Evolutionary conservation across 805 yeast genomes (phyloP), one percentile per base, ranked within the genome.

Genomic region (Naumovozyma castellii): DNA sequence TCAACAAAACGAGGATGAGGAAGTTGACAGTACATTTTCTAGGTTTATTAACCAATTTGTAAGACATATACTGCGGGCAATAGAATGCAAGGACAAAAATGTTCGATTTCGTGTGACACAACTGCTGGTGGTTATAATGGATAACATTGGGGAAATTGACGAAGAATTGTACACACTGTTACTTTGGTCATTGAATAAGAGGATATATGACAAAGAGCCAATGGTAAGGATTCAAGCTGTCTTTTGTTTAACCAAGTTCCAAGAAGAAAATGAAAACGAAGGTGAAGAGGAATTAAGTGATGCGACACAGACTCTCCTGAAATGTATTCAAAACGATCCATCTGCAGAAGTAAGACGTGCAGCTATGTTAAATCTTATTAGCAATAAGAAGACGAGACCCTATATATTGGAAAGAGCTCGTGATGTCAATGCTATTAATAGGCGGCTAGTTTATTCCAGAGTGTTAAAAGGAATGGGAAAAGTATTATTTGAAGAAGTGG

Each of bases 271-370:
- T 13, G 44, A 34, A 14, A 50, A 50, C 37, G 53, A 56, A 37
- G 53, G 56, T 41, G 65, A 57, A 34, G 61, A 64, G 38, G 66
- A 58, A 27, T 53, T 66, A 22, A 68, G 69, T 42, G 68, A 68
- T 43, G 76, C 77, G 5, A 68, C 74, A 2, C 64, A 68, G 34
- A 65, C 65, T 32, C 61, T 77, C 28, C 50, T 73, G 38, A 57
- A 58, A n/a, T 69, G 79, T 0, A 66, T 85, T 49, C 80, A 77
- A 51, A 75, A 80, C 53, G 98, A 90, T 61, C 73, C 84, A 2
- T 80, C 81, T 50, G 78, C 95, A 0, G 97, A 92, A 45, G 95
- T 88, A 1, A 71, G 97, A 48, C 70, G 95, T 43, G 87, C 94
- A 0, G 90, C 90, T 0, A 62, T 87, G 51, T 64, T 81, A 34